Evolutionary conservation across 257 asterid species (phyloP).

Genomic region (Solanum tacnaense): DNA sequence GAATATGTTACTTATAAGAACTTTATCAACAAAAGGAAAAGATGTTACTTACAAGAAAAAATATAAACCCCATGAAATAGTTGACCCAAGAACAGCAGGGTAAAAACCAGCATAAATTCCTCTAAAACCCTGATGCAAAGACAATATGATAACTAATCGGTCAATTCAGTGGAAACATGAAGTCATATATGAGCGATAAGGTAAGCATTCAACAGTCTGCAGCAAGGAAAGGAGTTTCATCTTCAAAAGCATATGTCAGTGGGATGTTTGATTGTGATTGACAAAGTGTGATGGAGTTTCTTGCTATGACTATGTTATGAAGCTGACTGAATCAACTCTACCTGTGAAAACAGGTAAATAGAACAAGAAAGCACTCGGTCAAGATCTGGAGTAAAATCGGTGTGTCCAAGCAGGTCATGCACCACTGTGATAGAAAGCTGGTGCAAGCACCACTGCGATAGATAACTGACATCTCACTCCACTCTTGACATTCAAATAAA

Average conservation of each 20-base stretch:
- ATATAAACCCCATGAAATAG: conserved; percentile 89
- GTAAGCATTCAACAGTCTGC: not conserved
- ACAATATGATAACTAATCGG: not conserved
- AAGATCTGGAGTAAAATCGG: not conserved
- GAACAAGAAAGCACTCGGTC: not conserved
- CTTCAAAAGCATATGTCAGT: not conserved
- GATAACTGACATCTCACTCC: not conserved
- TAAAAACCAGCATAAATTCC: conserved; percentile 92
- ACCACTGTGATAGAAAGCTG: not conserved
- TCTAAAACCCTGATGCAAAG: conserved; percentile 64
- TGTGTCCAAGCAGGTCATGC: not conserved
- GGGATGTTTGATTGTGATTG: not conserved
- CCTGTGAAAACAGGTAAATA: not conserved
- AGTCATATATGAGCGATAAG: not conserved
- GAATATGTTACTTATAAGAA: not conserved
- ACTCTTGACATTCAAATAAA: not conserved
- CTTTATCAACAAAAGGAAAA: not conserved
- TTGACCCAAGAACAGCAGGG: conserved; percentile 98
- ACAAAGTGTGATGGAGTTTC: not conserved
- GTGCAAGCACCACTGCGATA: not conserved
- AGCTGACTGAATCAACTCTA: not conserved
- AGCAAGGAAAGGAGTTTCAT: not conserved
- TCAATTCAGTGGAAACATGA: not conserved
- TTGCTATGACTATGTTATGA: not conserved
- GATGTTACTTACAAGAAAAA: conserved; percentile 73